Evolutionary conservation across 768 basidiomycete genomes (phyloP).

Genomic region (Cystobasidium ongulense): DNA sequence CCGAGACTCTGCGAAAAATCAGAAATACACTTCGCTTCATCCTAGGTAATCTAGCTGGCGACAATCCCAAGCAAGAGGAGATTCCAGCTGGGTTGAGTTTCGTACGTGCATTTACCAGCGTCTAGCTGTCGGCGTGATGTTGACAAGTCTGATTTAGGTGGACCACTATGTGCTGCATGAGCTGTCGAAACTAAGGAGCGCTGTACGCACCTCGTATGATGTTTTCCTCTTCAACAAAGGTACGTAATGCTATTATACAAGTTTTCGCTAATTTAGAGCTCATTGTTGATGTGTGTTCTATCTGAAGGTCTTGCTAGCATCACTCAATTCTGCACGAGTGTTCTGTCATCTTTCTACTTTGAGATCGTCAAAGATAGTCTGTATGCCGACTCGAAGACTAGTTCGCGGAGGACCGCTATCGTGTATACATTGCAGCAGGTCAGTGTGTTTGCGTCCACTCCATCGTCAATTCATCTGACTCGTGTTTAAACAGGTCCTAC

Average conservation of each 20-base stretch:
- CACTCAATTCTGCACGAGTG: conserved; percentile 71
- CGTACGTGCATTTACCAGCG: neutral
- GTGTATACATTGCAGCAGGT: conserved; percentile 68
- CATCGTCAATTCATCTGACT: neutral
- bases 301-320: neutral
- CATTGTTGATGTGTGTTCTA: neutral
- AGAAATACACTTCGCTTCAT: conserved; percentile 79
- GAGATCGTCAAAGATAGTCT: conserved; percentile 82
- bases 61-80: neutral
- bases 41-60: conserved; percentile 61
- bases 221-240: conserved; percentile 71
- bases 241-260: conserved; percentile 46
- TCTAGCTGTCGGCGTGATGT: neutral
- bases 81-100: neutral
- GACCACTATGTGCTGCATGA: conserved; percentile 84
- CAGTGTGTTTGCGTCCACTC: conserved; percentile 34
- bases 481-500: conserved; percentile 20
- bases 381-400: conserved; percentile 59
- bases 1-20: conserved; percentile 70
- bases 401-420: conserved; percentile 56
- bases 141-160: conserved; percentile 51
- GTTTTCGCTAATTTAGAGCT: neutral
- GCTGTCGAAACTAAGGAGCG: conserved; percentile 62
- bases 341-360: conserved; percentile 82
- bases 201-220: conserved; percentile 61